Base-by-base conservation (phyloP, 2,329 filamentous ascomycete genomes). In the Trichoderma sp. region DNA sequence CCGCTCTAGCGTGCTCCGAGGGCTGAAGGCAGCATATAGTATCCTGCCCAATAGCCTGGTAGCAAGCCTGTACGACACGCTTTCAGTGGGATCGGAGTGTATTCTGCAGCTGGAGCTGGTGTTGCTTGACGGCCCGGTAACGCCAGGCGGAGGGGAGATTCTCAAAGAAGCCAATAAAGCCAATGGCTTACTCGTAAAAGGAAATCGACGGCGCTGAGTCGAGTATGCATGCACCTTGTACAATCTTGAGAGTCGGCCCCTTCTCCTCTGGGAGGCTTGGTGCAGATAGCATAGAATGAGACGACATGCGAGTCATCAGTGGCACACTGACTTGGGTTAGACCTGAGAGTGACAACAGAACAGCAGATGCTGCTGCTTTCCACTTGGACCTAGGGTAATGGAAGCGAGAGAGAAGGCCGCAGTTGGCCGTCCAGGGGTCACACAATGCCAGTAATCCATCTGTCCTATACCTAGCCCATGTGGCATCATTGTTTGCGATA, bases 401-500 rank as follows among this genome's bases (percentile, higher is more conserved):
- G 28, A 34, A 43, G 34, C 41, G 39, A 55, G 26, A 7, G 19
- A 63, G 43, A 55, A 24, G 28, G 28, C 14, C 28, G 34, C 17
- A 14, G 26, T 39, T 47, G 41, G 15, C 15, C 10, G 28, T 47
- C 30, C 9, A 21, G 24, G 34, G n/a, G 59, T 47, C 28, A 26
- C 19, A 55, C 50, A 39, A 51, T 19, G 41, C 41, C 47, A 44
- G 41, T 9, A 17, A 47, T n/a, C 19, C 24, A 39, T 39, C 28
- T 44, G 28, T 47, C 51, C 43, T 26, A n/a, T 30, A 19, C 60
- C 45, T 43, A 47, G 21, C 26, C 34, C 34, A 39, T 44, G 48
- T 45, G 34, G 7, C 17, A 54, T 62, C 50, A 54, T 62, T 62
- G 50, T 63, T 63, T 63, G 60, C 34, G 48, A 54, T 55, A 55